phyloP scores from a whole-genome alignment of 2,329 filamentous ascomycete genomes.

The Claviceps maximensis region DNA sequence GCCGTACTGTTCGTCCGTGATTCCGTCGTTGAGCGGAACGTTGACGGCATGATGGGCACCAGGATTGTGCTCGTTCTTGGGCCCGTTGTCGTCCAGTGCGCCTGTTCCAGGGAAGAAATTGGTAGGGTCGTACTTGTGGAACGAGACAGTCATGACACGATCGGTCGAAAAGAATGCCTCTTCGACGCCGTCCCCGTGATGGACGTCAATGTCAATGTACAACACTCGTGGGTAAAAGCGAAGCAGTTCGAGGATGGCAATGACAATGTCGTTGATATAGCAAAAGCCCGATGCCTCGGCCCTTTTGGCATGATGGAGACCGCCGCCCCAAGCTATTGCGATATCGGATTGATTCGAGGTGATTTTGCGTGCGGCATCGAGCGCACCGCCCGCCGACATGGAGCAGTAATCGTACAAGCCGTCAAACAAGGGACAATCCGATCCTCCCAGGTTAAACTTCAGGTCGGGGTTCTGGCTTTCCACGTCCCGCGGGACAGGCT shows the following conservation, averaged over 20 bases:
- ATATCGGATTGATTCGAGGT: slow-evolving; percentile 82
- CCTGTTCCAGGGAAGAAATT: slow-evolving; percentile 87
- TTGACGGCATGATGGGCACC: slow-evolving; percentile 86
- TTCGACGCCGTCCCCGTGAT: slow-evolving; percentile 83
- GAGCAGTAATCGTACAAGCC: slow-evolving; percentile 92
- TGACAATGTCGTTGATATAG: slow-evolving; percentile 97
- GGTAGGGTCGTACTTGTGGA: slow-evolving; percentile 84
- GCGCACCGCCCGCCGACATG: slow-evolving; percentile 78
- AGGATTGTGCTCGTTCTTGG: slow-evolving; percentile 67
- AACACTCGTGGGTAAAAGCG: slow-evolving; percentile 72
- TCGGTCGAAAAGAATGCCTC: slow-evolving; percentile 85
- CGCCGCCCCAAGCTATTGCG: slow-evolving; percentile 94
- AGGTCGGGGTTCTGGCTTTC: slow-evolving; percentile 50
- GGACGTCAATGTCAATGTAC: slow-evolving; percentile 90
- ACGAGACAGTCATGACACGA: slow-evolving; percentile 82
- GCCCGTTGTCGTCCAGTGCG: slow-evolving; percentile 73
- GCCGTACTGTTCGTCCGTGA: slow-evolving; percentile 81
- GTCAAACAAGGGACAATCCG: slow-evolving; percentile 93
- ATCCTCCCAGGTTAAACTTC: slow-evolving; percentile 75
- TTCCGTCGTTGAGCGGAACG: slow-evolving; percentile 79
- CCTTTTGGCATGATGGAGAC: slow-evolving; percentile 92
- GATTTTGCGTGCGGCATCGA: slow-evolving; percentile 84
- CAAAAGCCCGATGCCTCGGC: slow-evolving; percentile 91
- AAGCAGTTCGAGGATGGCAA: slow-evolving; percentile 80
- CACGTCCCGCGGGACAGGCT: slow-evolving; percentile 49